Percentiles rank a stretch among this genome's conserved stretches.
These are phyloP conservation scores for Penicillium sp. DNA, from an alignment of 2,329 filamentous ascomycete species.

Conservation along the genomic window DNA sequence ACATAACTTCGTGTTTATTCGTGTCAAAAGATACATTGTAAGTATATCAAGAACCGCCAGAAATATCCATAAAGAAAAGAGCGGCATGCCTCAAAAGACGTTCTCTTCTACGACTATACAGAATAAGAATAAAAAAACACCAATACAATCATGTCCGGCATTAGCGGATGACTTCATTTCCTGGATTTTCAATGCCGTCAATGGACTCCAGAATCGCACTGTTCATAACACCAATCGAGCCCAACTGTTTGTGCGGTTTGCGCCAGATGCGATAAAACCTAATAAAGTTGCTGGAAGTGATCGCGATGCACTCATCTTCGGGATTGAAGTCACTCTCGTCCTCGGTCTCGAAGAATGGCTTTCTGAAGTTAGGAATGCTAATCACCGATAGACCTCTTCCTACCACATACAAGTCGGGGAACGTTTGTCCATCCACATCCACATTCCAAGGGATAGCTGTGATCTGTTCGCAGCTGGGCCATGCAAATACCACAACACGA, in stretches of 20 bases:
- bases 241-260: constrained; percentile 54
- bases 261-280: constrained; percentile 96
- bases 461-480: constrained; percentile 85
- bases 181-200: constrained; percentile 65
- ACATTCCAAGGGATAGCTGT: constrained; percentile 80
- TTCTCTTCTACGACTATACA: background rate
- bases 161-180: constrained; percentile 63
- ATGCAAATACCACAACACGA: constrained; percentile 87
- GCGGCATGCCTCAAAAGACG: background rate
- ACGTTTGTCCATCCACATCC: constrained; percentile 28
- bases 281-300: constrained; percentile 88
- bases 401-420: background rate
- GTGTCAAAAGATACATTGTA: background rate
- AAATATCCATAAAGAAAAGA: background rate
- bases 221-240: constrained; percentile 62
- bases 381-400: constrained; percentile 9
- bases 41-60: background rate
- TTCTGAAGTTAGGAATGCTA: constrained; percentile 9
- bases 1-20: background rate
- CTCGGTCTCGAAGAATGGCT: background rate
- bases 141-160: background rate
- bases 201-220: constrained; percentile 81
- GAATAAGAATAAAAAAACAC: background rate
- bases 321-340: constrained; percentile 25
- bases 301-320: constrained; percentile 78